Evolutionary conservation across 2,329 filamentous ascomycete genomes (phyloP).

Genomic region (Pestalotiopsis sp.): DNA sequence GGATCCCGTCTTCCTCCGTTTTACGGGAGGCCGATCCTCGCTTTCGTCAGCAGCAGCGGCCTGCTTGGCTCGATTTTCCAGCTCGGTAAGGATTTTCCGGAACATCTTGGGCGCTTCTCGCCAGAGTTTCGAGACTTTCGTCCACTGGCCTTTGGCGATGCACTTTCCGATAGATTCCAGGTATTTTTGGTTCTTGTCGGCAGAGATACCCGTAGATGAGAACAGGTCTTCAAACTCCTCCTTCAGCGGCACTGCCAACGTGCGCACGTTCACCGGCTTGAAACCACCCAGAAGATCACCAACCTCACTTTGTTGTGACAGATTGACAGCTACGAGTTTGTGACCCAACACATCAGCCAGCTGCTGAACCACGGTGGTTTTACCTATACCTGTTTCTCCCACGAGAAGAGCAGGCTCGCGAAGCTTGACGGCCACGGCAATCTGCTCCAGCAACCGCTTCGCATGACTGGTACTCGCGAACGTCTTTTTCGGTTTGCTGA

Average conservation of each 20-base stretch:
- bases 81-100: slow-evolving; percentile 63
- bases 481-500: slow-evolving; percentile 58
- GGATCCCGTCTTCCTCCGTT: slow-evolving; percentile 66
- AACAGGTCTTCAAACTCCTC: slow-evolving; percentile 95
- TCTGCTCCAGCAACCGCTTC: slow-evolving; percentile 82
- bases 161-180: slow-evolving; percentile 78
- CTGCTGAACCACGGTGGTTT: slow-evolving; percentile 95
- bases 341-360: slow-evolving; percentile 82
- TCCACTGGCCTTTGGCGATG: slow-evolving; percentile 83
- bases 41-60: slow-evolving; percentile 36
- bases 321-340: slow-evolving; percentile 87
- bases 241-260: slow-evolving; percentile 83
- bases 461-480: slow-evolving; percentile 92
- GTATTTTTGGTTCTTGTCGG: slow-evolving; percentile 85
- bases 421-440: slow-evolving; percentile 78
- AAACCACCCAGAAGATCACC: slow-evolving; percentile 95
- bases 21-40: slow-evolving; percentile 63
- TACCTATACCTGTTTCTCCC: slow-evolving; percentile 98
- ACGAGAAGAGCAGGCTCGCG: slow-evolving; percentile 91
- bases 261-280: slow-evolving; percentile 91
- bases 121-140: slow-evolving; percentile 83
- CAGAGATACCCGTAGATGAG: slow-evolving; percentile 79
- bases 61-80: slow-evolving; percentile 45
- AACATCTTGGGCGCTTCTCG: slow-evolving; percentile 89
- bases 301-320: slow-evolving; percentile 97